These are phyloP conservation scores for Barnettozyma pratensis DNA, from an alignment of 805 yeast genomes.

Conservation along the genomic window DNA sequence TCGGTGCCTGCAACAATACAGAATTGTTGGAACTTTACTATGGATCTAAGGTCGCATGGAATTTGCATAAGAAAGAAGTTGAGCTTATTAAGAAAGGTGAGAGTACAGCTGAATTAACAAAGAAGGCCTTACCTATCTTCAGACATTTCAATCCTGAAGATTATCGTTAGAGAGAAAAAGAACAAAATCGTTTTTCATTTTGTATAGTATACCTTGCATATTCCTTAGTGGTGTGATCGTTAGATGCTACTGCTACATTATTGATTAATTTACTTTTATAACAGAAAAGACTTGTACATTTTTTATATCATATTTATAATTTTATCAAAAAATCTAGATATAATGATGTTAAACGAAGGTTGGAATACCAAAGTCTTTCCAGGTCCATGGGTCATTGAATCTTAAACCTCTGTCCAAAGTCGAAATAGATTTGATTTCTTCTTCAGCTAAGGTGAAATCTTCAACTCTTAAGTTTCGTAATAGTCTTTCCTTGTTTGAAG, in stretches of 20 bases:
- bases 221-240: too few species aligned
- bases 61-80: slow-evolving; percentile 25
- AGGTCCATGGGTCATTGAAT: slow-evolving; percentile 69
- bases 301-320: background rate
- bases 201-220: too few species aligned
- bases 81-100: slow-evolving; percentile 20
- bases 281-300: background rate
- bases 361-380: slow-evolving; percentile 25
- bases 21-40: slow-evolving; percentile 35
- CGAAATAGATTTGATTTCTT: slow-evolving; percentile 50
- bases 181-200: too few species aligned
- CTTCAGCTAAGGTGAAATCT: slow-evolving; percentile 48
- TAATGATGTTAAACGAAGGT: slow-evolving; percentile 15
- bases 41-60: slow-evolving; percentile 25
- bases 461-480: slow-evolving; percentile 53
- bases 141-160: slow-evolving; percentile 23
- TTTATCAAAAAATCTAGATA: background rate
- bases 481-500: slow-evolving; percentile 62
- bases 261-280: background rate
- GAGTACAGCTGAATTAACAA: slow-evolving; percentile 15
- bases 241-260: background rate
- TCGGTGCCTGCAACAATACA: slow-evolving; percentile 35
- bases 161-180: slow-evolving; percentile 6
- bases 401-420: slow-evolving; percentile 63
- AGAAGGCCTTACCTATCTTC: slow-evolving; percentile 33